These are phyloP conservation scores for Mercurialis annua DNA, from an alignment of 345 rosid species.

Conservation along the genomic window DNA sequence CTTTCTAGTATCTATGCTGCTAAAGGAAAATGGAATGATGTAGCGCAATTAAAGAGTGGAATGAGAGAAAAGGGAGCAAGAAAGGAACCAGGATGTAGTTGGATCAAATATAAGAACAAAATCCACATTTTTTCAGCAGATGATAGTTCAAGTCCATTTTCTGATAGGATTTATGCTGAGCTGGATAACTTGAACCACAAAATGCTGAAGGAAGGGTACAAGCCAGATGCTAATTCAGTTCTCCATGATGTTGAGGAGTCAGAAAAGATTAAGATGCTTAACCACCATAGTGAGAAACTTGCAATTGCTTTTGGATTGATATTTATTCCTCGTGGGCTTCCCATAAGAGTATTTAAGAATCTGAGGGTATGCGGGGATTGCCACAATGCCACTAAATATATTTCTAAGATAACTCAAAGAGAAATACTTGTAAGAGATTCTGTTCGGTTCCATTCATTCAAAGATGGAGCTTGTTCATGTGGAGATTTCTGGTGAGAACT, in stretches of 20 bases:
- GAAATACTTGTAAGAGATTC: slow-evolving; percentile 94
- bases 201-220: slow-evolving; percentile 68
- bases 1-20: slow-evolving; percentile 75
- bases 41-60: slow-evolving; percentile 57
- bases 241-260: slow-evolving; percentile 74
- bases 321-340: slow-evolving; percentile 61
- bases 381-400: slow-evolving; percentile 81
- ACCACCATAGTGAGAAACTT: slow-evolving; percentile 83
- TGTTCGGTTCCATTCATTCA: slow-evolving; percentile 77
- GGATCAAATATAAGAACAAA: slow-evolving; percentile 76
- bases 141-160: slow-evolving; percentile 70
- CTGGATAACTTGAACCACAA: slow-evolving; percentile 54
- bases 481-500: slow-evolving; percentile 86
- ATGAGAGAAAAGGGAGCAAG: slow-evolving; percentile 72
- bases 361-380: slow-evolving; percentile 92
- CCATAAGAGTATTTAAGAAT: slow-evolving; percentile 74
- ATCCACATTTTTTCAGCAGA: slow-evolving; percentile 73
- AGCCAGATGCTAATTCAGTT: slow-evolving; percentile 69
- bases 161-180: slow-evolving; percentile 63
- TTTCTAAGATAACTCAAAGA: slow-evolving; percentile 74
- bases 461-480: slow-evolving; percentile 87
- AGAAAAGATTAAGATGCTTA: slow-evolving; percentile 77
- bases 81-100: slow-evolving; percentile 90
- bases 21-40: slow-evolving; percentile 61
- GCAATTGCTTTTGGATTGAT: slow-evolving; percentile 88